These are phyloP conservation scores for Leersia perrieri DNA, from an alignment of 176 grass and related monocot species.

Conservation along the genomic window DNA sequence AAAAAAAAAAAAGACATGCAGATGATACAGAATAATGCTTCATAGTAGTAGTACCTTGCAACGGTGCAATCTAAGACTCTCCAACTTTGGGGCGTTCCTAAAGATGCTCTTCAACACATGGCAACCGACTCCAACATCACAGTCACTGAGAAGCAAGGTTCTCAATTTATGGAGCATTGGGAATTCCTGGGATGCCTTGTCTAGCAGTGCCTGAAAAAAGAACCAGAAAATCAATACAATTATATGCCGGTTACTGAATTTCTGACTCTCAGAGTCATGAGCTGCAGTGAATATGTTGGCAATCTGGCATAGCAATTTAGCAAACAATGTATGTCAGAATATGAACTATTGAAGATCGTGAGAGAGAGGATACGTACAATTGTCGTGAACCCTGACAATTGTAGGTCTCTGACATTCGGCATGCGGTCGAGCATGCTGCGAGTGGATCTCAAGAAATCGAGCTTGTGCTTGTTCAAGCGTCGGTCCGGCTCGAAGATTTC, in stretches of 20 bases:
- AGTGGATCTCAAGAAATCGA: neutral
- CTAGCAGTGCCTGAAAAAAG: conserved; percentile 16
- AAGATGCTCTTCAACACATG: conserved; percentile 7
- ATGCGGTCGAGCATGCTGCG: neutral
- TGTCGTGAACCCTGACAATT: neutral
- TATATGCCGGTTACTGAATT: neutral
- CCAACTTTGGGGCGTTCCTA: neutral
- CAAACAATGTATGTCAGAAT: neutral
- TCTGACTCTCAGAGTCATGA: neutral
- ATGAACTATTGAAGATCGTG: neutral
- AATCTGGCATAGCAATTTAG: neutral
- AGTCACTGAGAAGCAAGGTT: neutral
- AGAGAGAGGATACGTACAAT: neutral
- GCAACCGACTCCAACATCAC: conserved; percentile 7
- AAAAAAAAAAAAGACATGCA: too few relatives aligned
- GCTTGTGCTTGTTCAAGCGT: neutral
- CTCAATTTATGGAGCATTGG: conserved; percentile 14
- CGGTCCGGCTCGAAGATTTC: neutral
- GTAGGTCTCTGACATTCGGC: neutral
- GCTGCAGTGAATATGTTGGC: neutral
- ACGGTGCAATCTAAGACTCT: conserved; percentile 3
- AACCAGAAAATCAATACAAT: neutral
- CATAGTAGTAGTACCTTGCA: conserved; percentile 34
- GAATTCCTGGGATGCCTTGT: neutral
- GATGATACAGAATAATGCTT: neutral